phyloP scores from a whole-genome alignment of 2,329 filamentous ascomycete genomes.

The Drechslerella stenobrocha region DNA sequence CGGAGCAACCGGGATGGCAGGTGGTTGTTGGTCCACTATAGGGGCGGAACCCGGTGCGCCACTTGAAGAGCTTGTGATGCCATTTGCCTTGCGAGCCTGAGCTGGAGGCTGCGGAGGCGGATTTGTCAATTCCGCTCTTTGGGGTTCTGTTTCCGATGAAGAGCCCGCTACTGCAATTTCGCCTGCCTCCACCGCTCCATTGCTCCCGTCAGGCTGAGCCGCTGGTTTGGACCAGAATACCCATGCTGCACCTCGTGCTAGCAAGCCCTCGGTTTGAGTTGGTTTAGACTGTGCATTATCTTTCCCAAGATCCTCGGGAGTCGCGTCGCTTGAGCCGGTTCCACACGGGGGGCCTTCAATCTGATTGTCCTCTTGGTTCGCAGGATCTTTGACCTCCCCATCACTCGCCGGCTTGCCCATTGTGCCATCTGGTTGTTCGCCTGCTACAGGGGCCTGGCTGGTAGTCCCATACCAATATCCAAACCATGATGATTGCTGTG shows the following conservation, averaged over 20 bases:
- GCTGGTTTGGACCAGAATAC: slow-evolving; percentile 40
- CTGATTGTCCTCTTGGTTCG: slow-evolving; percentile 1
- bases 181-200: slow-evolving; percentile 14
- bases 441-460: slow-evolving; percentile 1
- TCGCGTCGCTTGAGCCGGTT: not conserved
- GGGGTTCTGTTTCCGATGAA: slow-evolving; percentile 29
- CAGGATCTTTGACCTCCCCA: not conserved
- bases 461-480: slow-evolving; percentile 38
- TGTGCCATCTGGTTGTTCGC: not conserved
- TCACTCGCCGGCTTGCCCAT: not conserved
- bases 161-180: slow-evolving; percentile 36
- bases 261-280: slow-evolving; percentile 16
- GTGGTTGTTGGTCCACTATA: slow-evolving; percentile 14
- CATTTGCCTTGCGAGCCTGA: slow-evolving; percentile 4
- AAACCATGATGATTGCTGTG: slow-evolving; percentile 30
- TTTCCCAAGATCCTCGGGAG: not conserved
- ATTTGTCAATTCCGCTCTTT: slow-evolving; percentile 29
- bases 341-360: slow-evolving; percentile 12
- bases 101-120: slow-evolving; percentile 7
- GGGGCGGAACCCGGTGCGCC: slow-evolving; percentile 11
- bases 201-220: slow-evolving; percentile 9
- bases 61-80: slow-evolving; percentile 14
- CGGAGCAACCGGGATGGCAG: slow-evolving; percentile 55
- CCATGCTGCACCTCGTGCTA: slow-evolving; percentile 44
- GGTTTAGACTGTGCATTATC: slow-evolving; percentile 9